Base-by-base conservation (phyloP, 1,284 basidiomycete genomes). In the Tilletia walkeri region DNA sequence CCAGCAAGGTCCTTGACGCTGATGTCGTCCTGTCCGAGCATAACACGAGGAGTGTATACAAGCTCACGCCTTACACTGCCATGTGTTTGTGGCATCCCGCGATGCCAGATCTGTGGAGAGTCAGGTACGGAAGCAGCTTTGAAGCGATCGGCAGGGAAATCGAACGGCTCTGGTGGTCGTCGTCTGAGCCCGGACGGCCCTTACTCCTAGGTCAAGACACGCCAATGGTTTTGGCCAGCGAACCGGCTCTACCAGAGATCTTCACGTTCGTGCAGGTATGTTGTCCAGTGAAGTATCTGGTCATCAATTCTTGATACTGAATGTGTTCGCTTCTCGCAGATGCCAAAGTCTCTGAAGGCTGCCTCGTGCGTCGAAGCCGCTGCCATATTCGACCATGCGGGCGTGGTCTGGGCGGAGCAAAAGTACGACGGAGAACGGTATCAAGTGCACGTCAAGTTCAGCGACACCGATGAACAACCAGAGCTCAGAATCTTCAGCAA, bases 371-470 rank as follows among this genome's bases (percentile, higher is more conserved):
- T 63, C 59, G 34, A n/a, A 3, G 59, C 59, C 7, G 59, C 38
- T 16, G 34, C 18, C 5, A 10, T 9, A 5, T 41, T 63, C 5
- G 34, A 38, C 14, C 34, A 63, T 20, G 59, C 59, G 5, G 59
- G 59, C 9, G 34, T 34, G 36, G 12, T 63, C 18, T 63, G 59
- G 59, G 59, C 59, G 9, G 59, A 63, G 14, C 30, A 38, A 20
- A 63, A 63, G 59, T 63, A 63, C 16, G 59, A 63, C n/a, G 59
- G 59, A 24, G 59, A 63, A 41, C 34, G 59, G 4, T 63, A 16
- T 20, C 59, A 63, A 38, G 59, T 63, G 4, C 59, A 63, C 36
- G 59, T 41, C 59, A 38, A 34, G 4, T 63, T 63, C 59, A 34
- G 36, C 38, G n/a, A 39, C 16, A 10, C 30, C 6, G 59, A 18